Conservation (phyloP, 495 filamentous ascomycete species). For the Aspergillus kassunensis region DNA sequence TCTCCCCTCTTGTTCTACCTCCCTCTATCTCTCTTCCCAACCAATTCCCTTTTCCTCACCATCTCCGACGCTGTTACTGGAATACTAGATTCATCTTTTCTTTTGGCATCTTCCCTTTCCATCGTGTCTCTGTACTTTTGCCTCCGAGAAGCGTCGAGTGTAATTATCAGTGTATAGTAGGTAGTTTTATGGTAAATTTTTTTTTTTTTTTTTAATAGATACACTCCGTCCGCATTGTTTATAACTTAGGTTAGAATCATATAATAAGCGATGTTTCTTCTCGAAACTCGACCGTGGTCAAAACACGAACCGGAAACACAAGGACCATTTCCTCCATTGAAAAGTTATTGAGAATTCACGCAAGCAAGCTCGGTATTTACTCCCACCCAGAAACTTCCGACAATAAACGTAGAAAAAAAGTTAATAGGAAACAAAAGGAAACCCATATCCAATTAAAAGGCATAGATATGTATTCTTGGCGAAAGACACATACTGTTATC, state of each 20-base stretch:
- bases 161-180: slow-evolving; percentile 27
- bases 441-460: not conserved
- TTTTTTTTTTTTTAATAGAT: not conserved
- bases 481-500: not conserved
- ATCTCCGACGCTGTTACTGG: slow-evolving; percentile 8
- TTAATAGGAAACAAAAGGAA: too few species aligned
- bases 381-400: too few species aligned
- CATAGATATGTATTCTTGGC: too few species aligned
- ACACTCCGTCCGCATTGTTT: too few species aligned
- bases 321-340: too few species aligned
- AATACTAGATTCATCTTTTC: slow-evolving; percentile 17
- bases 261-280: too few species aligned
- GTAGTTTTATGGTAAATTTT: slow-evolving; percentile 7
- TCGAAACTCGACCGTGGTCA: too few species aligned
- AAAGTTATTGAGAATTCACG: too few species aligned
- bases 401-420: too few species aligned
- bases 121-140: slow-evolving; percentile 1
- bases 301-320: too few species aligned
- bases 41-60: slow-evolving; percentile 12
- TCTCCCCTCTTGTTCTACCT: slow-evolving; percentile 12
- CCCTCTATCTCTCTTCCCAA: slow-evolving; percentile 17
- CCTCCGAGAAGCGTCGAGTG: slow-evolving; percentile 8
- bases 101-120: slow-evolving; percentile 20
- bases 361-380: too few species aligned
- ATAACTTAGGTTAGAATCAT: too few species aligned